Percentiles rank a stretch among this genome's conserved stretches.
These are phyloP conservation scores for Vigna mungo DNA, from an alignment of 306 rosid species.

Conservation along the genomic window DNA sequence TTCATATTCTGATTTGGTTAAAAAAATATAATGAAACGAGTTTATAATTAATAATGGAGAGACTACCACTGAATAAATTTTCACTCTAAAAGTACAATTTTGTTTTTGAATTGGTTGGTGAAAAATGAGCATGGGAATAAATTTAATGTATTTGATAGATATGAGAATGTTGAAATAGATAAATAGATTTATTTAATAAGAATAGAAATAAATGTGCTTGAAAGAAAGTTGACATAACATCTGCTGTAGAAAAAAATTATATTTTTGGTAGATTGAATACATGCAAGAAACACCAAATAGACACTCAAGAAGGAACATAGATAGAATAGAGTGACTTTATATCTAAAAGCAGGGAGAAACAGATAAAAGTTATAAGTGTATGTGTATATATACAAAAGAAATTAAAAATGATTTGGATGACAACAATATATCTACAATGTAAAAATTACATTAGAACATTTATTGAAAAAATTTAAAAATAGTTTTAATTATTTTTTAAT, in stretches of 20 bases:
- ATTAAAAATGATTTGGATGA: neutral
- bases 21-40: neutral
- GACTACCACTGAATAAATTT: no score
- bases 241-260: neutral
- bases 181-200: neutral
- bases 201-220: neutral
- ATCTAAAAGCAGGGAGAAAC: neutral
- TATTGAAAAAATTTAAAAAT: neutral
- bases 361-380: neutral
- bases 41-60: neutral
- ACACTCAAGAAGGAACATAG: neutral
- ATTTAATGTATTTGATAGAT: constrained; percentile 1
- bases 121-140: neutral
- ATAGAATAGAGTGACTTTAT: neutral
- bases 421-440: neutral
- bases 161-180: neutral
- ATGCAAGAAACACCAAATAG: neutral
- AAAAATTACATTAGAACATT: neutral
- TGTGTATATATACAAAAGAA: neutral
- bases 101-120: neutral
- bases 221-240: neutral
- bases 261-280: neutral
- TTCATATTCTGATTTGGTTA: no score
- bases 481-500: no score
- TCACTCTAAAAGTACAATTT: neutral